Percentiles rank a stretch among this genome's conserved stretches.
Evolutionary conservation across 2,329 filamentous ascomycete species (phyloP).

Genomic region (Zymoseptoria brevis): DNA sequence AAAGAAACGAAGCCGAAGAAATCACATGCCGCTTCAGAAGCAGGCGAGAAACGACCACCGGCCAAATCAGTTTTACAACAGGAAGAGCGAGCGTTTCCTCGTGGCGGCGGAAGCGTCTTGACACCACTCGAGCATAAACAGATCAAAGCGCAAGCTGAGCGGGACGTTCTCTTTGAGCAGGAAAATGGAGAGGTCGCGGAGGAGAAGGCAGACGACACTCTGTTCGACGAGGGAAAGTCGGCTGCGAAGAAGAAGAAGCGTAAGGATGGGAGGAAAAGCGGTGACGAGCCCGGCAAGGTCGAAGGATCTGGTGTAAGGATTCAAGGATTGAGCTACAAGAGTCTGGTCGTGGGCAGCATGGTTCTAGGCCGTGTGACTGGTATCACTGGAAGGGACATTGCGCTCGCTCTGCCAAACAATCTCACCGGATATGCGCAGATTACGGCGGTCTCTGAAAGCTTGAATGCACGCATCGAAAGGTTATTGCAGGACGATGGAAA

Average conservation of each 20-base stretch:
- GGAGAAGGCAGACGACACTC: conserved; percentile 43
- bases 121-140: conserved; percentile 94
- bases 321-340: conserved; percentile 72
- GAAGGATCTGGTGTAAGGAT: conserved; percentile 54
- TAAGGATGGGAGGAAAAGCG: conserved; percentile 28
- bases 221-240: conserved; percentile 34
- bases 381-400: conserved; percentile 71
- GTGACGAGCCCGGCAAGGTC: conserved; percentile 33
- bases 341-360: conserved; percentile 73
- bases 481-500: conserved; percentile 49
- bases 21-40: conserved; percentile 12
- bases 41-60: conserved; percentile 22
- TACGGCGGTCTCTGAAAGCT: conserved; percentile 75
- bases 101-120: conserved; percentile 82
- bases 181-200: conserved; percentile 52
- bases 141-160: conserved; percentile 86
- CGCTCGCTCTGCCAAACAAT: conserved; percentile 84
- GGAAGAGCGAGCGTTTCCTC: conserved; percentile 84
- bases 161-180: conserved; percentile 86
- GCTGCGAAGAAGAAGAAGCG: conserved; percentile 43
- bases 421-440: conserved; percentile 82
- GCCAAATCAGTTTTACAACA: conserved; percentile 50
- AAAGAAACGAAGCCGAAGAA: conserved; percentile 19
- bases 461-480: conserved; percentile 68
- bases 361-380: conserved; percentile 79